A percentile compares a stretch with the other conserved stretches of the same genome.
These are phyloP conservation scores for Phylloporus scabripes DNA, from an alignment of 768 basidiomycete species.

Conservation along the genomic window DNA sequence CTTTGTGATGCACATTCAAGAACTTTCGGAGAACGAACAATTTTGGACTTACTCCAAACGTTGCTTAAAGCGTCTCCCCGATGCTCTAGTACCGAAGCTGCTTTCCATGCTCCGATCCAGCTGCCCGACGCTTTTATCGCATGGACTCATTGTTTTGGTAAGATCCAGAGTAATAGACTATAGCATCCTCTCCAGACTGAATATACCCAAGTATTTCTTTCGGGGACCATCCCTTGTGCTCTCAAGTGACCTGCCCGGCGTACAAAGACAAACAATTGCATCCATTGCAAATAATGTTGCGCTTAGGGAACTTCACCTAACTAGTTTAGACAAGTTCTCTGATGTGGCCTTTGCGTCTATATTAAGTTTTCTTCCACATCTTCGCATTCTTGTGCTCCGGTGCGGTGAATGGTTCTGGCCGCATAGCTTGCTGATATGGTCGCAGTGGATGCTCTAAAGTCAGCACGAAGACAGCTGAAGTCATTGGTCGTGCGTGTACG, in stretches of 20 bases:
- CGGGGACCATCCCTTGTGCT: slow-evolving; percentile 48
- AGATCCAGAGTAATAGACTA: slow-evolving; percentile 7
- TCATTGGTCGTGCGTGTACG: slow-evolving; percentile 38
- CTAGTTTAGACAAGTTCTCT: slow-evolving; percentile 45
- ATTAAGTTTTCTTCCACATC: slow-evolving; percentile 38
- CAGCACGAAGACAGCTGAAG: slow-evolving; percentile 42
- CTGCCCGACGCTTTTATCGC: slow-evolving; percentile 48
- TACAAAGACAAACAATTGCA: slow-evolving; percentile 44
- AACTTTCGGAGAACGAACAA: slow-evolving; percentile 34
- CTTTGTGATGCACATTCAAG: slow-evolving; percentile 43
- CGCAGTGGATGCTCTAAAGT: slow-evolving; percentile 58
- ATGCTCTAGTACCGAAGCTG: slow-evolving; percentile 43
- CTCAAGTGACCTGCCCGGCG: slow-evolving; percentile 46
- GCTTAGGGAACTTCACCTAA: slow-evolving; percentile 46
- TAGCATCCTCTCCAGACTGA: neutral
- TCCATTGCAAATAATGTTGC: slow-evolving; percentile 32
- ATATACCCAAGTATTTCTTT: slow-evolving; percentile 46
- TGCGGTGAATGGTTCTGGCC: slow-evolving; percentile 25
- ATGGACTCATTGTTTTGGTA: slow-evolving; percentile 54
- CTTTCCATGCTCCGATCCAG: slow-evolving; percentile 46
- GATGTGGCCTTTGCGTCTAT: slow-evolving; percentile 49
- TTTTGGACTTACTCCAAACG: slow-evolving; percentile 38
- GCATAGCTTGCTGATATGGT: slow-evolving; percentile 12
- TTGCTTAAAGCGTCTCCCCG: slow-evolving; percentile 47
- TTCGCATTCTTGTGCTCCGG: slow-evolving; percentile 52